Percentiles rank a stretch among this genome's conserved stretches.
phyloP scores from a whole-genome alignment of 129 eudicot genomes.

The Flaveria bidentis region DNA sequence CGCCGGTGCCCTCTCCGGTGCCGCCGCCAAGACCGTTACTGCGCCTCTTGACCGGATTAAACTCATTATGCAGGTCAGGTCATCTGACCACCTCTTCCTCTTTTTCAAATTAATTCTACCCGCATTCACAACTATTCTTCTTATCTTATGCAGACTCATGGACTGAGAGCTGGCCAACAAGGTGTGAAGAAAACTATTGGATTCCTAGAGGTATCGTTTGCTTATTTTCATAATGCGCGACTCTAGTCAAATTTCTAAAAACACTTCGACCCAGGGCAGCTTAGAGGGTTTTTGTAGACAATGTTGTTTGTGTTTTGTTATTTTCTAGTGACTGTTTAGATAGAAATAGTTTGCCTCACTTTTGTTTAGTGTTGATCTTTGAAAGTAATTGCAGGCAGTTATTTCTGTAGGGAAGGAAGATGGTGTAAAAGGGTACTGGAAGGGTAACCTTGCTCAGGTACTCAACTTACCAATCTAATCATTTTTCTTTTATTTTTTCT shows the following conservation, averaged over 20 bases:
- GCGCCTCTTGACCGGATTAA: conserved; percentile 97
- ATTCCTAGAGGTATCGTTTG: conserved; percentile 75
- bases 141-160: conserved; percentile 73
- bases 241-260: conserved; percentile 1
- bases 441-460: conserved; percentile 99
- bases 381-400: conserved; percentile 57
- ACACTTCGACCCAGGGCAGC: neutral
- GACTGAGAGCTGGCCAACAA: conserved; percentile 79
- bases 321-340: neutral
- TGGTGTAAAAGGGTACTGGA: conserved; percentile 96
- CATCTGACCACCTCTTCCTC: too few relatives aligned
- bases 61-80: conserved; percentile 87
- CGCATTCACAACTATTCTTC: neutral
- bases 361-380: conserved; percentile 24
- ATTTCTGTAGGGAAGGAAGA: conserved; percentile 68
- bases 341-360: conserved; percentile 3
- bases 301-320: neutral
- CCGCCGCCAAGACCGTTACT: conserved; percentile 78
- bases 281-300: conserved; percentile 5
- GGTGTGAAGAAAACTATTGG: conserved; percentile 81
- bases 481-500: neutral
- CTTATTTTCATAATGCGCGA: conserved; percentile 7
- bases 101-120: too few relatives aligned
- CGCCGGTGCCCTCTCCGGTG: conserved; percentile 95
- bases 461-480: neutral